These are phyloP conservation scores for Blastocystis sp. DNA, from an alignment of 352 stramenopile species.

Conservation along the genomic window DNA sequence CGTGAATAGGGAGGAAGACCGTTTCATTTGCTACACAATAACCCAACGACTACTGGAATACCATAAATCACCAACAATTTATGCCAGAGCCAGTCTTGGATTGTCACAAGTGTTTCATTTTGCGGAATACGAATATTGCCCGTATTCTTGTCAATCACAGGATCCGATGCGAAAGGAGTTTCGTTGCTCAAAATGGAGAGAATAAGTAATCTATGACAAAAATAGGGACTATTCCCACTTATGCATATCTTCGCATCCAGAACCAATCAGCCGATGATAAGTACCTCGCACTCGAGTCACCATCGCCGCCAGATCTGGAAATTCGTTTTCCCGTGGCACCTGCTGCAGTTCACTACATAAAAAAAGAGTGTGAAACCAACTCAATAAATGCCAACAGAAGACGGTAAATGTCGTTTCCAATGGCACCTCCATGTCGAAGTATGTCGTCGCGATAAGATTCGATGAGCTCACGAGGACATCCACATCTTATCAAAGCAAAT, in stretches of 20 bases:
- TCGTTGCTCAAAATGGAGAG: conserved; percentile 7
- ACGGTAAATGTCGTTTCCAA: neutral
- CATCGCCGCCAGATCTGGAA: neutral
- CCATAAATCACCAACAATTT: neutral
- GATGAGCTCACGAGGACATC: neutral
- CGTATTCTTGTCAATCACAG: neutral
- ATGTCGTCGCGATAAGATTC: conserved; percentile 1
- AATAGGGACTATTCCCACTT: neutral
- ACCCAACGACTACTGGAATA: neutral
- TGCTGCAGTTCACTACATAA: neutral
- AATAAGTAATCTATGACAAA: neutral
- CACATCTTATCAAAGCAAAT: neutral
- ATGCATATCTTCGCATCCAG: neutral
- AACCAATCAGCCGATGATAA: neutral
- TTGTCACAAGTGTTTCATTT: neutral
- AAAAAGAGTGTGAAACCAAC: neutral
- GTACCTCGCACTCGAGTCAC: neutral
- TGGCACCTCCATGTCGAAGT: neutral
- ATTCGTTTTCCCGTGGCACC: too few species aligned
- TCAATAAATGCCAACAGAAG: neutral
- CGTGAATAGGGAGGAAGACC: neutral
- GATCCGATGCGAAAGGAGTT: neutral
- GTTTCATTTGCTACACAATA: neutral
- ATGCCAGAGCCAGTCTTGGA: conserved; percentile 47
- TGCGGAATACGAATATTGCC: neutral